Conservation (phyloP, 371 early-diverging fungal genomes). For the Globomyces sp. region DNA sequence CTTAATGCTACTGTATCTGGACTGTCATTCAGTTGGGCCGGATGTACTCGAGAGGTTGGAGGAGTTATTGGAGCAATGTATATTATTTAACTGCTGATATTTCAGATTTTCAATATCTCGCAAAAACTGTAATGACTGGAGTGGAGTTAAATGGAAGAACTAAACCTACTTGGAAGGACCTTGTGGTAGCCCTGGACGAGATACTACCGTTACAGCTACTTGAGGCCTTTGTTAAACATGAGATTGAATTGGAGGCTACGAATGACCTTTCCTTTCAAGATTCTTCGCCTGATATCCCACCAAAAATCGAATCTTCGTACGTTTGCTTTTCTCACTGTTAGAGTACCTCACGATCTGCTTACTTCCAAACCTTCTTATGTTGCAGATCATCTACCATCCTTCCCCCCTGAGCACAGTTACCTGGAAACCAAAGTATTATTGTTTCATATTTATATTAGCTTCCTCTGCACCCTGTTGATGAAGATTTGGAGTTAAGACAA, state of each 20-base stretch:
- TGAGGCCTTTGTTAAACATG: neutral
- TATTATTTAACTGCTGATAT: conserved; percentile 3
- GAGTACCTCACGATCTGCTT: neutral
- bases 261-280: neutral
- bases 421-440: conserved; percentile 7
- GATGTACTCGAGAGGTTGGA: too few relatives aligned
- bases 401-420: conserved; percentile 9
- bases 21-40: too few relatives aligned
- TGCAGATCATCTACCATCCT: conserved; percentile 1
- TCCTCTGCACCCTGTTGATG: conserved; percentile 6
- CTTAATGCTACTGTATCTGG: too few relatives aligned
- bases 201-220: neutral
- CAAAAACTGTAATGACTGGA: conserved; percentile 5
- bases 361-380: neutral
- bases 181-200: neutral
- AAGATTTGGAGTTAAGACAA: conserved; percentile 7
- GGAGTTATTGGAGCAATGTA: too few relatives aligned
- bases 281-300: neutral
- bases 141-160: conserved; percentile 1
- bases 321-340: neutral
- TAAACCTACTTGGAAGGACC: conserved; percentile 13
- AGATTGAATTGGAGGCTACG: neutral
- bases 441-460: conserved; percentile 4
- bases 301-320: neutral
- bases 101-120: conserved; percentile 8